phyloP scores from a whole-genome alignment of 192 early-diverging fungal genomes.

The Rhizophagus sp. region DNA sequence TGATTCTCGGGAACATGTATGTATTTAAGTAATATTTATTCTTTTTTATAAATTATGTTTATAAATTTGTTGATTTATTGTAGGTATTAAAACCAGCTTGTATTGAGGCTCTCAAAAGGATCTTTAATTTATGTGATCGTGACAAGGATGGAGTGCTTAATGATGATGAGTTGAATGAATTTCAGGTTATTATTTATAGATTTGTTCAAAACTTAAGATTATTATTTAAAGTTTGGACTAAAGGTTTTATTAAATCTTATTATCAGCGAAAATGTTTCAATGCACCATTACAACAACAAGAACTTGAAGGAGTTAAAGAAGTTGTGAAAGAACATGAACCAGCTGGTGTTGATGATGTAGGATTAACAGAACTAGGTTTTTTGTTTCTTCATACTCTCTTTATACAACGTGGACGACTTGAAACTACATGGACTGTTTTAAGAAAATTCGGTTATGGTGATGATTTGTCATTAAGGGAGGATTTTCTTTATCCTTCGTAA shows the following conservation, averaged over 20 bases:
- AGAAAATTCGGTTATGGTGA: conserved; percentile 96
- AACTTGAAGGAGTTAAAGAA: conserved; percentile 95
- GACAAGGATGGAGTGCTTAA: conserved; percentile 93
- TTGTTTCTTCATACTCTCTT: conserved; percentile 93
- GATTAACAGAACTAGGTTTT: conserved; percentile 91
- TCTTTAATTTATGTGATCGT: conserved; percentile 94
- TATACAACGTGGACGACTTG: conserved; percentile 94
- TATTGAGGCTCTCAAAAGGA: conserved; percentile 86
- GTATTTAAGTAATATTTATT: neutral
- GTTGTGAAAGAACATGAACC: conserved; percentile 89
- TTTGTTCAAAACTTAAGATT: neutral
- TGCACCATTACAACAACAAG: conserved; percentile 90
- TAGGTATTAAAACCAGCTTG: conserved; percentile 84
- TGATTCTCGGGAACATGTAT: conserved; percentile 89
- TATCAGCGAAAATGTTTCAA: conserved; percentile 92
- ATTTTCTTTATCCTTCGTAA: conserved; percentile 83
- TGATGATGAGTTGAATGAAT: conserved; percentile 95
- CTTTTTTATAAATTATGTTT: neutral
- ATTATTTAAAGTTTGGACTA: neutral
- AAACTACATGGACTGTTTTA: conserved; percentile 98
- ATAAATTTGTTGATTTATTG: neutral
- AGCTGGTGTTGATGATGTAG: conserved; percentile 80
- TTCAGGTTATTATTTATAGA: conserved; percentile 65
- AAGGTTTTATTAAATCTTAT: neutral
- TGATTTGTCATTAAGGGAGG: conserved; percentile 88